Evolutionary conservation across 768 basidiomycete genomes (phyloP).

Genomic region (Psilocybe subaeruginosa): DNA sequence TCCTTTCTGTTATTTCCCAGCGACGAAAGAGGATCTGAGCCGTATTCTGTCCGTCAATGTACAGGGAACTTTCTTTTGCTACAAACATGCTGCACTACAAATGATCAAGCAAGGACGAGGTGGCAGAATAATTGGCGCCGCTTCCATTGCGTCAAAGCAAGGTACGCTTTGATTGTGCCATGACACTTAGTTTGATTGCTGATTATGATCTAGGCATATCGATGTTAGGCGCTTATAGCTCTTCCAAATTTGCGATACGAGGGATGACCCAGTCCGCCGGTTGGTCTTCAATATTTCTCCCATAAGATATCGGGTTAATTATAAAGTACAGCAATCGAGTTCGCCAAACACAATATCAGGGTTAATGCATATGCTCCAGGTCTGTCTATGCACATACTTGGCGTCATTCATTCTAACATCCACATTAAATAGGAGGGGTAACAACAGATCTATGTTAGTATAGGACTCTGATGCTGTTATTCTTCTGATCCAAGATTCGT

Average conservation of each 20-base stretch:
- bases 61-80: slow-evolving; percentile 41
- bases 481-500: background rate
- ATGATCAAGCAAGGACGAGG: slow-evolving; percentile 49
- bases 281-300: slow-evolving; percentile 7
- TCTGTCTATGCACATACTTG: background rate
- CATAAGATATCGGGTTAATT: background rate
- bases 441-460: slow-evolving; percentile 18
- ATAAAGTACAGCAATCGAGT: slow-evolving; percentile 16
- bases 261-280: slow-evolving; percentile 42
- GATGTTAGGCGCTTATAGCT: slow-evolving; percentile 27
- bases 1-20: slow-evolving; percentile 9
- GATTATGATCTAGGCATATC: slow-evolving; percentile 1
- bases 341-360: slow-evolving; percentile 29
- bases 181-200: background rate
- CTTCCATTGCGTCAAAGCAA: slow-evolving; percentile 41
- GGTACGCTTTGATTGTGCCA: slow-evolving; percentile 24
- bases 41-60: slow-evolving; percentile 35
- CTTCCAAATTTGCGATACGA: slow-evolving; percentile 43
- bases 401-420: no score
- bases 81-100: slow-evolving; percentile 40
- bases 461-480: no score
- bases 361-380: slow-evolving; percentile 39
- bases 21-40: slow-evolving; percentile 34
- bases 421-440: slow-evolving; percentile 12
- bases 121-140: slow-evolving; percentile 46